Conservation (phyloP, 1,139 yeast genomes). For the Suhomyces bolitotheri region DNA sequence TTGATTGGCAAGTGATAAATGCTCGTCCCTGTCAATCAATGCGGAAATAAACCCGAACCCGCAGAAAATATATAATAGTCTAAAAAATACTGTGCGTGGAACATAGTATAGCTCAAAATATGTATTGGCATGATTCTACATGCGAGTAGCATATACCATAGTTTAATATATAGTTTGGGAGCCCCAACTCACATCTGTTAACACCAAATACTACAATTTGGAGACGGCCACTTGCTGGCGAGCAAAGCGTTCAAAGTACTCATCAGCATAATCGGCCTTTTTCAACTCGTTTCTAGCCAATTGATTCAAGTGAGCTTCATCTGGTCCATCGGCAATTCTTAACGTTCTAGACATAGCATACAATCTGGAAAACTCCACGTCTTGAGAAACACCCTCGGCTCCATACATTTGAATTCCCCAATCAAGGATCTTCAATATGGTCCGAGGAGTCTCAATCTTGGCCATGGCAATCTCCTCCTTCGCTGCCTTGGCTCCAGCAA, state of each 20-base stretch:
- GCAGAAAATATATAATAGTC: no score
- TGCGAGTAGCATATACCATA: no score
- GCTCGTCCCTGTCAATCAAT: no score
- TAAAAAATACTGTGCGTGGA: no score
- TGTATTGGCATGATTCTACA: no score
- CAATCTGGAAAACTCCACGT: constrained; percentile 58
- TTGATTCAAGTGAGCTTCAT: constrained; percentile 68
- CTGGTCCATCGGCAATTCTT: constrained; percentile 76
- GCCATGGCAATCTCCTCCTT: constrained; percentile 66
- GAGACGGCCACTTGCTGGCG: constrained; percentile 23
- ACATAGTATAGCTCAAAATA: no score
- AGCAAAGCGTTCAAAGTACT: constrained; percentile 32
- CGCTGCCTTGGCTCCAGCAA: constrained; percentile 56
- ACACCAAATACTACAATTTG: no score
- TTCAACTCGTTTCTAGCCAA: constrained; percentile 52
- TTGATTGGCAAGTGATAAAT: no score
- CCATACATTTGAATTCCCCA: constrained; percentile 73
- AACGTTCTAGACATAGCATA: constrained; percentile 61
- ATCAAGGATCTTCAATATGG: constrained; percentile 54
- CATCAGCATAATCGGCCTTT: constrained; percentile 32
- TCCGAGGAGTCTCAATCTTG: constrained; percentile 65
- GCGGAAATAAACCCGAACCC: no score
- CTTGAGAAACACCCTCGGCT: constrained; percentile 69
- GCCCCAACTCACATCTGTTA: no score
- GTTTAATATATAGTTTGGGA: no score